Percentiles rank a stretch among this genome's conserved stretches.
Conservation (phyloP, 2,329 filamentous ascomycete species). For the Colletotrichum camelliae region DNA sequence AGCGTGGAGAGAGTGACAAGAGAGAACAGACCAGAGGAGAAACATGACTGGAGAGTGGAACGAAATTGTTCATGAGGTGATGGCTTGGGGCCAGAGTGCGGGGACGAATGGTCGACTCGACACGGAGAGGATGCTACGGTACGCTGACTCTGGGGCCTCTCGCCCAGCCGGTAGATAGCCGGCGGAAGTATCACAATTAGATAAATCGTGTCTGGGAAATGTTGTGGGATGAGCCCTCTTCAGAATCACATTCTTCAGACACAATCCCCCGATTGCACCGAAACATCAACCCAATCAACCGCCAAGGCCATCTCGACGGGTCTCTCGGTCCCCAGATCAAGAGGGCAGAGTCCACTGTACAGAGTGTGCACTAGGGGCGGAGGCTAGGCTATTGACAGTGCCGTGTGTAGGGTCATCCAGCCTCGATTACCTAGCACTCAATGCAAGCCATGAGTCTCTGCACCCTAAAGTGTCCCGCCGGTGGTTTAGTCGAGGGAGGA, state of each 20-base stretch:
- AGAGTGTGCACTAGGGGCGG: background rate
- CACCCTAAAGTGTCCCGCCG: background rate
- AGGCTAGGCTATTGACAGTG: background rate
- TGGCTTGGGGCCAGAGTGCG: background rate
- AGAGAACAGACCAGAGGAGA: background rate
- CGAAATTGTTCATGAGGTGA: background rate
- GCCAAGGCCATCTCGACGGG: background rate
- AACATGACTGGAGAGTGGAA: background rate
- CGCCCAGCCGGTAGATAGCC: background rate
- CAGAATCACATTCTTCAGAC: background rate
- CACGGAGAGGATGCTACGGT: background rate
- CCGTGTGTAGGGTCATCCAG: background rate
- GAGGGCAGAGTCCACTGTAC: background rate
- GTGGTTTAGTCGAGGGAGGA: background rate
- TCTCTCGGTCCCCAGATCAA: background rate
- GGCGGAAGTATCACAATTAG: background rate
- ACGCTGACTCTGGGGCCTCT: background rate
- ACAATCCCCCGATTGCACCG: background rate
- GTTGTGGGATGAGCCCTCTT: background rate
- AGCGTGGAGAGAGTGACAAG: background rate
- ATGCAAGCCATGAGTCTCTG: background rate
- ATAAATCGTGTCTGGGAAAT: background rate
- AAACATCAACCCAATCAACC: conserved; percentile 15
- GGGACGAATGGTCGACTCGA: background rate
- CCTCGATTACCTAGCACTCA: background rate